These are phyloP conservation scores for Avena atlantica DNA, from an alignment of 176 grass and related monocot species.

Conservation along the genomic window DNA sequence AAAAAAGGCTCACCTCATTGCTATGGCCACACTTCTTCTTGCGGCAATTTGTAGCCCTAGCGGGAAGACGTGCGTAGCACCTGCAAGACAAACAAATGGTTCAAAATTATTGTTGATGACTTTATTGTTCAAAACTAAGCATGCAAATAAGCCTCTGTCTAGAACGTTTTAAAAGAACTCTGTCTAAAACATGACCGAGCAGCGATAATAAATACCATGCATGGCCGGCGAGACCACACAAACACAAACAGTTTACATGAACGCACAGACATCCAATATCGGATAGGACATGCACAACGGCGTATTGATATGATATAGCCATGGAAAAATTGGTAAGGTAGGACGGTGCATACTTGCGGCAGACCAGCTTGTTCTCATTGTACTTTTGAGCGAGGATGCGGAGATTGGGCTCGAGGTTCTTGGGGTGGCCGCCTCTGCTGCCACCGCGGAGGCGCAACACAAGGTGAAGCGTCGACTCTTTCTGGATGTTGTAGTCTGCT, in stretches of 20 bases:
- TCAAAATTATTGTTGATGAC: too few relatives aligned
- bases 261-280: neutral
- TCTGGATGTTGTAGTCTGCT: conserved; percentile 61
- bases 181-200: neutral
- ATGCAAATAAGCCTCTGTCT: neutral
- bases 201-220: too few relatives aligned
- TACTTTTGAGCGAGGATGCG: conserved; percentile 41
- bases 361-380: conserved; percentile 47
- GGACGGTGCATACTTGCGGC: conserved; percentile 30
- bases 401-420: conserved; percentile 24
- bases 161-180: neutral
- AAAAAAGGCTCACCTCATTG: too few relatives aligned
- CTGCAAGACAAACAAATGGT: neutral
- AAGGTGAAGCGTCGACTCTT: conserved; percentile 61
- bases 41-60: too few relatives aligned
- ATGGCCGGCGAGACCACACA: too few relatives aligned
- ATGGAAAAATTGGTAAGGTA: neutral
- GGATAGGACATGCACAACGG: neutral
- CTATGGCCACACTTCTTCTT: too few relatives aligned
- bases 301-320: neutral
- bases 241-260: neutral
- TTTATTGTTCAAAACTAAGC: neutral
- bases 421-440: conserved; percentile 16
- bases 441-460: conserved; percentile 56
- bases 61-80: neutral